A percentile compares a stretch with the other conserved stretches of the same genome.
phyloP scores from a whole-genome alignment of 2,329 filamentous ascomycete species.

The Colletotrichum karsti region DNA sequence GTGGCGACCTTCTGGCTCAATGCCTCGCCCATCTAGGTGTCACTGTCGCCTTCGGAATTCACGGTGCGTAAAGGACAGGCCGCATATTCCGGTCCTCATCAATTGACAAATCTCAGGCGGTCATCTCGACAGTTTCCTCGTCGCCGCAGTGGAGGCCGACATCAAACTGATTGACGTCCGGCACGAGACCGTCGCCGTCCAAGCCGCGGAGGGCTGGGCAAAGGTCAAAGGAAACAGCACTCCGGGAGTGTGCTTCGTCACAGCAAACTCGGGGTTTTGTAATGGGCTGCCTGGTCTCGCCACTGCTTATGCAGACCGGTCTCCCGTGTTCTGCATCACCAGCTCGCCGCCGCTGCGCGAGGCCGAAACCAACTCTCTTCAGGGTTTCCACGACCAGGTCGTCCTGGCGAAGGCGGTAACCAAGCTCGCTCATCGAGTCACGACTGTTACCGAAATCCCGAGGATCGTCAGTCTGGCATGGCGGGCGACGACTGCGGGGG shows the following conservation, averaged over 20 bases:
- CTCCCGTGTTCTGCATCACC: slow-evolving; percentile 11
- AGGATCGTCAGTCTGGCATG: slow-evolving; percentile 11
- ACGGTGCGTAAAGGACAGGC: neutral
- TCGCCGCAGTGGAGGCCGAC: slow-evolving; percentile 14
- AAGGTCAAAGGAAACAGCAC: slow-evolving; percentile 9
- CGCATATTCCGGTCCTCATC: neutral
- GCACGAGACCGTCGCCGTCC: slow-evolving; percentile 15
- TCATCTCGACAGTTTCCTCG: slow-evolving; percentile 13
- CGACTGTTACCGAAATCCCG: neutral
- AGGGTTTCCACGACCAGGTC: slow-evolving; percentile 16
- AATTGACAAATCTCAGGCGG: neutral
- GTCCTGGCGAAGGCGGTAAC: slow-evolving; percentile 8
- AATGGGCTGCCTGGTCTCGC: slow-evolving; percentile 5
- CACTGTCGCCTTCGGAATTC: slow-evolving; percentile 1
- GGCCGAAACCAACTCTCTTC: slow-evolving; percentile 10
- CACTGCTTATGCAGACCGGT: slow-evolving; percentile 11
- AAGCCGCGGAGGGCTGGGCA: slow-evolving; percentile 16
- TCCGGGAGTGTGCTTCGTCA: slow-evolving; percentile 9
- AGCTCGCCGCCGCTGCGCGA: slow-evolving; percentile 12
- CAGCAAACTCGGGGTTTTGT: slow-evolving; percentile 15
- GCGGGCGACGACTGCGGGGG: slow-evolving; percentile 7
- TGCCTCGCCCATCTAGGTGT: slow-evolving; percentile 3
- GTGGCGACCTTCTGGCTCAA: slow-evolving; percentile 14
- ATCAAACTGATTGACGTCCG: slow-evolving; percentile 19
- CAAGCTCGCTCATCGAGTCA: slow-evolving; percentile 7